Conservation (phyloP, 177 flowering plant species). For the Vitis hybrid region DNA sequence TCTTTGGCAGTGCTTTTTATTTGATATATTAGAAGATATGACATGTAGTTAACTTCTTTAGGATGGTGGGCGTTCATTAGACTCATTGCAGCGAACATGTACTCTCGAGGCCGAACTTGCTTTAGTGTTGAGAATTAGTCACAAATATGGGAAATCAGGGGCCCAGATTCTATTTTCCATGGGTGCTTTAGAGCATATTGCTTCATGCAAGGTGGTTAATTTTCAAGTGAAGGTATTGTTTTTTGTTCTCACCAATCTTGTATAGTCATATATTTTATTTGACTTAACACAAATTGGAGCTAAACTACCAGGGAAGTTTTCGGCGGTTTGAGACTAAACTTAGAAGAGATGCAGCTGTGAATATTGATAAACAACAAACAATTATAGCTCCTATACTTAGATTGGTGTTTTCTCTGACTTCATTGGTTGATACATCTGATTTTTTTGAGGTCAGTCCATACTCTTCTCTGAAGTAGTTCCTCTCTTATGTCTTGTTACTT, state of each 20-base stretch:
- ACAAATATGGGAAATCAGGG: slow-evolving; percentile 83
- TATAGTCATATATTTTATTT: neutral
- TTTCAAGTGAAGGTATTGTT: slow-evolving; percentile 43
- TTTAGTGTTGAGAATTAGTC: slow-evolving; percentile 72
- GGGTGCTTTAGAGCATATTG: slow-evolving; percentile 83
- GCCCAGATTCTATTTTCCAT: slow-evolving; percentile 87
- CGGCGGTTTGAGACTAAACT: slow-evolving; percentile 47
- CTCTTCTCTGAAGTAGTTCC: neutral
- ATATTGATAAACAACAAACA: slow-evolving; percentile 55
- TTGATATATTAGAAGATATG: neutral
- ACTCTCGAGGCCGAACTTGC: slow-evolving; percentile 86
- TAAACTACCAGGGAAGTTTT: slow-evolving; percentile 55
- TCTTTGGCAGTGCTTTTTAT: neutral
- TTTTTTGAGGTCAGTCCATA: slow-evolving; percentile 67
- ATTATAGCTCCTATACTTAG: slow-evolving; percentile 66
- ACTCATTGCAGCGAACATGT: slow-evolving; percentile 63
- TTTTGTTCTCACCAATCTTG: neutral
- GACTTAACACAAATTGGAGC: neutral
- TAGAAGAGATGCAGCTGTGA: slow-evolving; percentile 42
- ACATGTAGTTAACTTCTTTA: slow-evolving; percentile 12
- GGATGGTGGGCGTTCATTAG: slow-evolving; percentile 69
- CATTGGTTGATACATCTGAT: slow-evolving; percentile 79
- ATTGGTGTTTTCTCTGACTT: slow-evolving; percentile 76
- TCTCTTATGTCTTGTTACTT: neutral
- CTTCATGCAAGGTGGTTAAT: slow-evolving; percentile 64